Evolutionary conservation across 2,329 filamentous ascomycete species (phyloP), one percentile per base, ranked within the genome.

Genomic region (Diaporthe velutina): DNA sequence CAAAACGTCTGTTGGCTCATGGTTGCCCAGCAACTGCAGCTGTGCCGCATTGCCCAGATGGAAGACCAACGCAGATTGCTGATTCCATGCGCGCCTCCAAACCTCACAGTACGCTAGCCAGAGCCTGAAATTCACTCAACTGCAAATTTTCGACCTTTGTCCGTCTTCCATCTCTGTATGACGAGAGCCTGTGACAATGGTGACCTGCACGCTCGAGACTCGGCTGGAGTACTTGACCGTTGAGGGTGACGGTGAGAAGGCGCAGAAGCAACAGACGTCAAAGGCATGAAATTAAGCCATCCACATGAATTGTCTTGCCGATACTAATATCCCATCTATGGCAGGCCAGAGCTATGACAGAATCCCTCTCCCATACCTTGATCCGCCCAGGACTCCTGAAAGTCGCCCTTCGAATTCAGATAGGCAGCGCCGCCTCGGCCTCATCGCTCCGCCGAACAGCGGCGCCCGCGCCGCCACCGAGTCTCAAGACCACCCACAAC

Each of bases 291-390:
- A 19, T 15, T 10, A n/a, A n/a, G n/a, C 13, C 6, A 22, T 66
- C 0, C 15, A 5, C 1, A 22, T 22, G 19, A 1, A 5, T 1
- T 1, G 3, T 30, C 0, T 2, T 3, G 2, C 0, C 1, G 10
- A 15, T 3, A 13, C 60, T 66, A 17, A 66, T 3, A 4, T 9
- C 19, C 2, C 42, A n/a, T n/a, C n/a, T n/a, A 9, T 3, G 2
- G 6, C 30, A 50, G 42, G 25, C 30, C 12, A 67, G 7, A 3
- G 1, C 30, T 0, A 2, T 19, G 8, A 33, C 19, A 6, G 35
- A 52, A 22, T 66, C 61, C 2, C 42, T 66, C 61, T 50, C 42
- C 5, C 17, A 33, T 10, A 35, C 42, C 28, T 50, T 30, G 17
- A 35, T 66, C 42, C 42, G 42, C 12, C 61, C 61, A 0, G 50